Evolutionary conservation across 78 protist genomes (phyloP), one percentile per base, ranked within the genome.

Genomic region (Chrysochromulina parva): DNA sequence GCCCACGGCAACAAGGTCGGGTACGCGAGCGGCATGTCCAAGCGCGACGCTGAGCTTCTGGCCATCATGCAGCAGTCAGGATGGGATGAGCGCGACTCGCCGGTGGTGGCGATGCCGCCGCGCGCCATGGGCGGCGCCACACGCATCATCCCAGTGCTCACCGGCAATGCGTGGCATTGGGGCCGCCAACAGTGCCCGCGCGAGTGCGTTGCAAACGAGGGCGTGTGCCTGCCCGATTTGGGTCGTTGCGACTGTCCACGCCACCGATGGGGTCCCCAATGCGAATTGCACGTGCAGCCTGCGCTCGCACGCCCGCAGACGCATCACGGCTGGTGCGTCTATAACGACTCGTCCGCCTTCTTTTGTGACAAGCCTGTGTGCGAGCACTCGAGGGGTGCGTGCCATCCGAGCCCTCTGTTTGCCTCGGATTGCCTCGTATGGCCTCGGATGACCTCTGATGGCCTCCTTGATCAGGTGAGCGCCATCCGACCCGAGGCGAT

Each of bases 181-280:
- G 52, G 52, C 52, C n/a, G 17, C n/a, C 24, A 5, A 22, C 10
- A 22, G 26, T 69, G 78, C 78, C 78, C 78, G 52, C 26, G 50
- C n/a, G 78, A 24, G 50, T 69, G 78, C 82, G 3, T n/a, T 0
- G 26, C 17, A 1, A 10, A 7, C 55, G 19, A 26, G 2, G 82
- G 82, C 24, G 82, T 74, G 38, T 74, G 82, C 82, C 22, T 17
- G 13, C 82, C 82, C 7, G 26, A 3, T 24, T 55, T 74, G 11
- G 82, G 82, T 2, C 82, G 82, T 24, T 74, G 82, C 82, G 82
- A 74, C 55, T 74, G 82, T n/a, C 82, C 82, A 1, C 82, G 82
- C 55, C 20, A 48, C n/a, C 53, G 82, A 24, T 74, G 55, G 57
- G 82, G 82, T 2, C 57, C 82, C n/a, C 3, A 4, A 3, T 74